Percentiles rank a stretch among this genome's conserved stretches.
These are phyloP conservation scores for Bipolaris sorokiniana DNA, from an alignment of 2,329 filamentous ascomycete genomes.

Conservation along the genomic window DNA sequence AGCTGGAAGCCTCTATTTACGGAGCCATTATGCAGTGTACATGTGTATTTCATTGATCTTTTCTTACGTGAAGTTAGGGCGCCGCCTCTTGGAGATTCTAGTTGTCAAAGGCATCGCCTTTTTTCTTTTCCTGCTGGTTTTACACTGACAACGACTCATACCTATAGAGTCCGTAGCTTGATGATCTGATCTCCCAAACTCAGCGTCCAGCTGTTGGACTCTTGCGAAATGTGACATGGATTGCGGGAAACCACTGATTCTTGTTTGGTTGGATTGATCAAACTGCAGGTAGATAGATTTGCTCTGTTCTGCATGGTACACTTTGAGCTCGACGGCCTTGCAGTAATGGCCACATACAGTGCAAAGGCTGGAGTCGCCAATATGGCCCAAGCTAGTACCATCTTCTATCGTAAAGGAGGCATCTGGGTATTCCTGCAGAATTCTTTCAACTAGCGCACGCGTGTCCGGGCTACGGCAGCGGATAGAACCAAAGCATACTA, in stretches of 20 bases:
- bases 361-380: conserved; percentile 10
- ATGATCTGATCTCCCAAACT: conserved; percentile 19
- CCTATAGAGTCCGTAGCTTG: background rate
- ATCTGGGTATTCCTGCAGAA: conserved; percentile 17
- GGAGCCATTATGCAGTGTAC: background rate
- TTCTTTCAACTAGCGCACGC: conserved; percentile 11
- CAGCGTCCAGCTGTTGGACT: conserved; percentile 16
- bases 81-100: conserved; percentile 8
- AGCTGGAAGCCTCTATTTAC: background rate
- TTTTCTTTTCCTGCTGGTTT: conserved; percentile 17
- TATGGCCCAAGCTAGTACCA: conserved; percentile 6
- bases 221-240: conserved; percentile 11
- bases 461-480: conserved; percentile 15
- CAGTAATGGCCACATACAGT: conserved; percentile 9
- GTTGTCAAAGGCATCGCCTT: background rate
- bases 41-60: too few relatives aligned
- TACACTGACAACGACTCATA: conserved; percentile 9
- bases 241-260: conserved; percentile 23
- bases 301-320: conserved; percentile 11
- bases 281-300: conserved; percentile 17
- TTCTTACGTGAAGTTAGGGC: background rate
- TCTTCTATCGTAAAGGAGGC: conserved; percentile 17
- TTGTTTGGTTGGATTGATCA: conserved; percentile 5
- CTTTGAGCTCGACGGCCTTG: conserved; percentile 12
- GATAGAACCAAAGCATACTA: conserved; percentile 17